phyloP scores from a whole-genome alignment of 2,329 filamentous ascomycete genomes.

The Claviceps citrina region DNA sequence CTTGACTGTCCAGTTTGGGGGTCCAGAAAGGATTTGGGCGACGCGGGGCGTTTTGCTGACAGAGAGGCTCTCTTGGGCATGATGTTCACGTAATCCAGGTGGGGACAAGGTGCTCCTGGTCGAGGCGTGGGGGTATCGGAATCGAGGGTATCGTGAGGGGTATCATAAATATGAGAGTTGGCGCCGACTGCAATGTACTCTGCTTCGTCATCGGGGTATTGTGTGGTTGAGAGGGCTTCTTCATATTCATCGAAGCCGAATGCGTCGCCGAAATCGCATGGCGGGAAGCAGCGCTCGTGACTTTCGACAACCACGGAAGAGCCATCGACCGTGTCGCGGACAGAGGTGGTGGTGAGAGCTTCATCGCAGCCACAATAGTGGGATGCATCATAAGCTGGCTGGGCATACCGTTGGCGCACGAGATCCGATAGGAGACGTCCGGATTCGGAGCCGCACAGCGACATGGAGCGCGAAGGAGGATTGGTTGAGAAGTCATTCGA shows the following conservation, averaged over 20 bases:
- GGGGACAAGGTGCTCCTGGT: slow-evolving; percentile 21
- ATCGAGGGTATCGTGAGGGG: slow-evolving; percentile 24
- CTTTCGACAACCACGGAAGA: slow-evolving; percentile 18
- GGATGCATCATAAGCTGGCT: slow-evolving; percentile 29
- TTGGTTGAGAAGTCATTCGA: slow-evolving; percentile 19
- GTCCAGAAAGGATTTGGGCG: slow-evolving; percentile 20
- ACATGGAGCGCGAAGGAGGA: slow-evolving; percentile 32
- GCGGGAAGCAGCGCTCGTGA: slow-evolving; percentile 16
- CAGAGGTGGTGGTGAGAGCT: slow-evolving; percentile 26
- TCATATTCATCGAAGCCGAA: slow-evolving; percentile 20
- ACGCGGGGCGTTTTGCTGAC: slow-evolving; percentile 18
- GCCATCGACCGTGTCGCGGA: slow-evolving; percentile 30
- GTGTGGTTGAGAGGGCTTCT: slow-evolving; percentile 12
- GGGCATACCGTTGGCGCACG: slow-evolving; percentile 14
- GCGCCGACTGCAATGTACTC: too few relatives aligned
- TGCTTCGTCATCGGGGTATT: not conserved
- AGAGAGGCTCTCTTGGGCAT: slow-evolving; percentile 18
- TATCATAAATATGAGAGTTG: too few relatives aligned
- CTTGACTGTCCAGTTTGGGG: slow-evolving; percentile 10
- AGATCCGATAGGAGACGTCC: slow-evolving; percentile 22
- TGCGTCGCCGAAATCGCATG: slow-evolving; percentile 16
- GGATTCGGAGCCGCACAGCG: slow-evolving; percentile 36
- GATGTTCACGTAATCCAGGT: slow-evolving; percentile 22
- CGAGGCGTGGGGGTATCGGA: slow-evolving; percentile 30
- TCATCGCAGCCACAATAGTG: slow-evolving; percentile 31